Evolutionary conservation across 1,284 basidiomycete species (phyloP), one percentile per base, ranked within the genome.

Genomic region (Wallemia ichthyophaga): DNA sequence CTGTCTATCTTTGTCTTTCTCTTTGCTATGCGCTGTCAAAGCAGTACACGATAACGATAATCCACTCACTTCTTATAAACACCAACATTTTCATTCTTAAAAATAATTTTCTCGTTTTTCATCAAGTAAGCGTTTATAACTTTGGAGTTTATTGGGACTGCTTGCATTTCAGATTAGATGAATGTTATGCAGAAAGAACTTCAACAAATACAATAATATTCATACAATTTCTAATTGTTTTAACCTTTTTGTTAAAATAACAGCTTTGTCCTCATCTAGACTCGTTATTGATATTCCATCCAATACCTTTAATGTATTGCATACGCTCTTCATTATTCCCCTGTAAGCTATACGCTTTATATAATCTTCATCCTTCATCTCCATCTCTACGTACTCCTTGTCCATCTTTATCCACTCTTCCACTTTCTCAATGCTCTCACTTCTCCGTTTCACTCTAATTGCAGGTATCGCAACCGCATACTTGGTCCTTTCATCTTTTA

Each of bases 291-390:
- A 74, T 64, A 92, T 76, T 58, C 87, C 88, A 71, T 94, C 88
- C 64, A 94, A 70, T 72, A 80, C 70, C 65, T 75, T 72, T 62
- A 94, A 71, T 32, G 73, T 70, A 15, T 73, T 70, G 66, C 83
- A 85, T 24, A 77, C 77, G 23, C 78, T 73, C 80, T 91, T 85
- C 58, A 91, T 73, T 61, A 89, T 72, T 26, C 86, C 86, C 57
- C 89, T 79, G 70, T 92, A 94, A 53, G 80, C 82, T 54, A 89
- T 74, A 37, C 89, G 78, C 37, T 81, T 82, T 58, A 83, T 77
- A 68, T 92, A 92, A 68, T 77, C 78, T 61, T 78, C 80, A 70
- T 94, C 83, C 56, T 63, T 80, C 79, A 63, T 78, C 72, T 85
- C 62, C 63, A 37, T 48, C 25, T 5, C 27, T 31, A 3, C 13